Conservation (phyloP, 176 grass and related monocot genomes). For the Melocanna baccifera region DNA sequence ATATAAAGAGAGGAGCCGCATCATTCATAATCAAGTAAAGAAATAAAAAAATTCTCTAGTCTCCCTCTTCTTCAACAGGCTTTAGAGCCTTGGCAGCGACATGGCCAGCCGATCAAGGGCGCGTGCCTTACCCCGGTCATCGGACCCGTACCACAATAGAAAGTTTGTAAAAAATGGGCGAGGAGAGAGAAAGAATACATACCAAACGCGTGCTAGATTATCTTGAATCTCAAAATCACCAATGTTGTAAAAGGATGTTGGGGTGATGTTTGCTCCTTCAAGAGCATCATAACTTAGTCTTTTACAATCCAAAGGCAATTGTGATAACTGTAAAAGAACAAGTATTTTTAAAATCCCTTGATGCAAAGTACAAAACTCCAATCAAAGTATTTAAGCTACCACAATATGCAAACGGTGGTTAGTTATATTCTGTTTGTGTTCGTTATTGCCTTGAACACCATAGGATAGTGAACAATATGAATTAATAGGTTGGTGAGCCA, state of each 20-base stretch:
- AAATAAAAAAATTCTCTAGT: too few relatives aligned
- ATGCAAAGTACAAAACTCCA: background rate
- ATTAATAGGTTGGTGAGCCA: background rate
- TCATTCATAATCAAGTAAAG: too few relatives aligned
- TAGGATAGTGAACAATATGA: background rate
- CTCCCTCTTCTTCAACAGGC: too few relatives aligned
- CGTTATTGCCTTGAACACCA: background rate
- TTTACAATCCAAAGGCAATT: constrained; percentile 74
- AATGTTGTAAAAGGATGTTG: constrained; percentile 90
- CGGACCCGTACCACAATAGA: too few relatives aligned
- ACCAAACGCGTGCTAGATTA: constrained; percentile 92
- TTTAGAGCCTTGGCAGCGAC: too few relatives aligned
- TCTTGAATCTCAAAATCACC: constrained; percentile 95
- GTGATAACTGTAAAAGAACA: constrained; percentile 63
- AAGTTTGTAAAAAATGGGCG: constrained; percentile 8
- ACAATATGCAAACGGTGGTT: background rate
- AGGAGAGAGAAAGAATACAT: constrained; percentile 33
- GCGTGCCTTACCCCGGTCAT: too few relatives aligned
- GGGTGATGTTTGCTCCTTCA: constrained; percentile 72
- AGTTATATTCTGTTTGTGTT: background rate
- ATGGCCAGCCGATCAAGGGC: too few relatives aligned
- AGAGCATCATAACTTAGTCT: constrained; percentile 77
- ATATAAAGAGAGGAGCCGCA: too few relatives aligned
- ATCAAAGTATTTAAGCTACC: constrained; percentile 19
- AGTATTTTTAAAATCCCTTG: background rate